Percentiles rank a stretch among this genome's conserved stretches.
Conservation (phyloP, 2,329 filamentous ascomycete genomes). For the Calonectria crousiana region DNA sequence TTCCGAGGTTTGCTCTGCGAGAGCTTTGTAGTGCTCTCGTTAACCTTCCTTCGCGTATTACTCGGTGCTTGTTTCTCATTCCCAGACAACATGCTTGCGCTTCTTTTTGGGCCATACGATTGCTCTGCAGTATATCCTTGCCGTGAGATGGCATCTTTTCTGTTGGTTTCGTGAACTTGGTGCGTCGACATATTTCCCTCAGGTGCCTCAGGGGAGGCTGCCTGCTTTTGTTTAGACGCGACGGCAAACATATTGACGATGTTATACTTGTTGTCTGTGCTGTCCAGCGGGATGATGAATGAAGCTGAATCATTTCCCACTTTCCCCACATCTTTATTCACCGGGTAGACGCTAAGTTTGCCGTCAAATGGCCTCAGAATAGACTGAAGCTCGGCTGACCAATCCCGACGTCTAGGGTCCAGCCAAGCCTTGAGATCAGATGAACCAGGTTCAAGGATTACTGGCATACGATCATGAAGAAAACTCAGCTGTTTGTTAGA, state of each 20-base stretch:
- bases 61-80: neutral
- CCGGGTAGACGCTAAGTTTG: conserved; percentile 86
- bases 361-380: conserved; percentile 84
- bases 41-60: neutral
- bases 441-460: conserved; percentile 84
- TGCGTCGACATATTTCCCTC: neutral
- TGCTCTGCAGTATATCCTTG: neutral
- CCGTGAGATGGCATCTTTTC: neutral
- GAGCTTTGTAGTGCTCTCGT: neutral
- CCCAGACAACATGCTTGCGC: neutral
- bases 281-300: conserved; percentile 86
- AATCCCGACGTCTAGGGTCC: conserved; percentile 77
- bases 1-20: neutral
- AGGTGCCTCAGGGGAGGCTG: neutral
- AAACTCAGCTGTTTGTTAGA: conserved; percentile 87
- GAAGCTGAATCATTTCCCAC: conserved; percentile 90
- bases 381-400: conserved; percentile 82
- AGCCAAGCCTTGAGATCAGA: conserved; percentile 81
- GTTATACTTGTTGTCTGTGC: conserved; percentile 89
- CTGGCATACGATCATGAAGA: conserved; percentile 95
- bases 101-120: neutral
- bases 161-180: neutral
- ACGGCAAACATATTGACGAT: neutral
- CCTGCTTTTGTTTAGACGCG: neutral
- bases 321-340: conserved; percentile 91